Percentiles rank a stretch among this genome's conserved stretches.
These are phyloP conservation scores for Echria macrotheca DNA, from an alignment of 495 filamentous ascomycete species.

Conservation along the genomic window DNA sequence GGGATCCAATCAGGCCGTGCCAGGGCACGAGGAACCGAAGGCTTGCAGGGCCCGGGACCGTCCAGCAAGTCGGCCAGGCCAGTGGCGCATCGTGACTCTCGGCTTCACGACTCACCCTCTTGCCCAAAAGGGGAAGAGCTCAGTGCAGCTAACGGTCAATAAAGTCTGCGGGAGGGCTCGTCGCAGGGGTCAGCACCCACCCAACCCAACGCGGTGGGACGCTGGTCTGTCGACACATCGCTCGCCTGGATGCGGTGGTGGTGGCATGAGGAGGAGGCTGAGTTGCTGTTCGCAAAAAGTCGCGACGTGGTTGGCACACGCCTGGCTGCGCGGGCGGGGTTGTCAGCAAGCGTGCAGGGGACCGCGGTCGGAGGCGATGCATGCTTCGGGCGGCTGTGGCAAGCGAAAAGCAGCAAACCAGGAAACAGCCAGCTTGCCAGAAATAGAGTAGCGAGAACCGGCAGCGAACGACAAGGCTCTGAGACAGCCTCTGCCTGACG, in stretches of 20 bases:
- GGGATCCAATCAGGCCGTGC: conserved; percentile 3
- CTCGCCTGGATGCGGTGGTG: no score
- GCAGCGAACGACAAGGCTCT: no score
- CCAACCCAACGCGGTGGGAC: neutral
- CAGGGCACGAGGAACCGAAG: conserved; percentile 4
- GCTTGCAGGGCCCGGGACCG: neutral
- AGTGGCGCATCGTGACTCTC: neutral
- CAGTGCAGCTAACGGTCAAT: neutral
- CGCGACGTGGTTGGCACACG: no score
- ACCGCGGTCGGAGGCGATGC: conserved; percentile 1
- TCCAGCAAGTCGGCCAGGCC: neutral
- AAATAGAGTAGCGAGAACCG: no score
- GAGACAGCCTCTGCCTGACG: no score
- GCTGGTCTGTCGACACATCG: no score
- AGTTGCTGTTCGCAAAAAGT: no score
- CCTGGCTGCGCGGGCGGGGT: neutral
- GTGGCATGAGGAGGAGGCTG: no score
- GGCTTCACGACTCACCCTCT: neutral
- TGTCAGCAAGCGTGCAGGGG: conserved; percentile 2
- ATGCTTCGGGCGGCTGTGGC: conserved; percentile 4
- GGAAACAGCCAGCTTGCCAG: no score
- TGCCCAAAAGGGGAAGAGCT: neutral
- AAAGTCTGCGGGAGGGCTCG: neutral
- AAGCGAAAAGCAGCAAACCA: neutral
- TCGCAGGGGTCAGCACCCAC: neutral